A percentile compares a stretch with the other conserved stretches of the same genome.
phyloP scores from a whole-genome alignment of 331 rosid species.

The Acacia concinna region DNA sequence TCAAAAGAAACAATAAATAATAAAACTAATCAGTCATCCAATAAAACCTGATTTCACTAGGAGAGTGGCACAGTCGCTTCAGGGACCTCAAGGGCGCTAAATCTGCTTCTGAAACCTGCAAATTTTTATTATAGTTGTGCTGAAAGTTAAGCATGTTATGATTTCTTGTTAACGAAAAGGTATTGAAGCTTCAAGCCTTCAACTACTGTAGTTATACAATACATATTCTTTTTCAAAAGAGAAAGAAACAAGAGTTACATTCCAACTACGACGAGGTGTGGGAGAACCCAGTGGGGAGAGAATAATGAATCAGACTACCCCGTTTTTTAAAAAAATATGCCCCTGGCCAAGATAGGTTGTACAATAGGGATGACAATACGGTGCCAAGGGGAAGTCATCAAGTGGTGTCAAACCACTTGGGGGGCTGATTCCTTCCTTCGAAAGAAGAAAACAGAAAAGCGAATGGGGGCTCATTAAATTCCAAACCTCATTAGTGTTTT shows the following conservation, averaged over 20 bases:
- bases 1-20: background rate
- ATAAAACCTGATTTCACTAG: conserved; percentile 54
- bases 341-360: background rate
- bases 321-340: background rate
- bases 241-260: background rate
- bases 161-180: conserved; percentile 7
- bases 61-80: conserved; percentile 59
- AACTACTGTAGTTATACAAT: background rate
- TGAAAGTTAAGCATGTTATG: background rate
- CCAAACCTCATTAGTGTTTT: conserved; percentile 64
- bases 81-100: conserved; percentile 52
- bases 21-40: conserved; percentile 9
- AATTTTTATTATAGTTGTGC: conserved; percentile 28
- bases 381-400: conserved; percentile 2
- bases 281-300: background rate
- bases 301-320: background rate
- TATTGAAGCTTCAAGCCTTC: conserved; percentile 31
- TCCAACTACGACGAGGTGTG: background rate
- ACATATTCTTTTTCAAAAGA: background rate
- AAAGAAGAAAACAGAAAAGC: background rate
- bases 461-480: background rate
- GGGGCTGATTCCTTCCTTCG: conserved; percentile 16
- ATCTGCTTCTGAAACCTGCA: conserved; percentile 67
- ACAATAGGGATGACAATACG: conserved; percentile 1
- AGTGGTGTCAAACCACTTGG: conserved; percentile 23